Evolutionary conservation across 768 basidiomycete genomes (phyloP).

Genomic region (Filobasidium wieringae): DNA sequence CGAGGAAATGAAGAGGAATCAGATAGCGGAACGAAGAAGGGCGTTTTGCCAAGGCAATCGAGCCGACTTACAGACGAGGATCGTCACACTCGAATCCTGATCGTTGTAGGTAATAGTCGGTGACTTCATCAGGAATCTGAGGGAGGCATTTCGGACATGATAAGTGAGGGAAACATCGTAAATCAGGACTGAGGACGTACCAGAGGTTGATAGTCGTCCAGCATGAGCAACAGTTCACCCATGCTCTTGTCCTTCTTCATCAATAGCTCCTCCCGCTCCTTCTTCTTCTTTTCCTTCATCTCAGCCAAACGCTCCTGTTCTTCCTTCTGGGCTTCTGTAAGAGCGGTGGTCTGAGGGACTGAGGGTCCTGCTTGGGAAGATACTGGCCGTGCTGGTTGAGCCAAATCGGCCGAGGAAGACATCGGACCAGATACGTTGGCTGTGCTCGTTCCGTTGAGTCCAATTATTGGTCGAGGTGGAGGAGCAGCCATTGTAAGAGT

Average conservation of each 20-base stretch:
- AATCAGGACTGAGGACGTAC: constrained; percentile 43
- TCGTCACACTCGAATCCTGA: constrained; percentile 95
- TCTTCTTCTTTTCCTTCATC: background rate
- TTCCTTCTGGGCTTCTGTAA: background rate
- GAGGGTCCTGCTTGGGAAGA: no score
- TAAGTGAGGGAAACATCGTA: background rate
- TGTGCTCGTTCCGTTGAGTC: background rate
- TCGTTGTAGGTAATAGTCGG: constrained; percentile 89
- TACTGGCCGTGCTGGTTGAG: background rate
- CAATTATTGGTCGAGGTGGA: background rate
- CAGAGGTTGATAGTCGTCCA: constrained; percentile 92
- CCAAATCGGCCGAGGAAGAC: background rate
- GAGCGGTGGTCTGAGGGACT: no score
- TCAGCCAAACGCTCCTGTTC: background rate
- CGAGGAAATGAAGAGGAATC: background rate
- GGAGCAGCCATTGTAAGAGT: no score
- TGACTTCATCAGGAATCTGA: constrained; percentile 94
- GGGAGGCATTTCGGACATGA: background rate
- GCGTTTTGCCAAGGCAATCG: background rate
- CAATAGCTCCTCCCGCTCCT: constrained; percentile 14
- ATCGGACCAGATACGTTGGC: background rate
- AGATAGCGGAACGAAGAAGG: background rate
- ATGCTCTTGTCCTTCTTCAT: constrained; percentile 79
- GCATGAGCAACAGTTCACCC: constrained; percentile 86
- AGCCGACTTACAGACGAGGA: constrained; percentile 64